A percentile compares a stretch with the other conserved stretches of the same genome.
phyloP scores from a whole-genome alignment of 345 rosid genomes.

The Populus euphratica region DNA sequence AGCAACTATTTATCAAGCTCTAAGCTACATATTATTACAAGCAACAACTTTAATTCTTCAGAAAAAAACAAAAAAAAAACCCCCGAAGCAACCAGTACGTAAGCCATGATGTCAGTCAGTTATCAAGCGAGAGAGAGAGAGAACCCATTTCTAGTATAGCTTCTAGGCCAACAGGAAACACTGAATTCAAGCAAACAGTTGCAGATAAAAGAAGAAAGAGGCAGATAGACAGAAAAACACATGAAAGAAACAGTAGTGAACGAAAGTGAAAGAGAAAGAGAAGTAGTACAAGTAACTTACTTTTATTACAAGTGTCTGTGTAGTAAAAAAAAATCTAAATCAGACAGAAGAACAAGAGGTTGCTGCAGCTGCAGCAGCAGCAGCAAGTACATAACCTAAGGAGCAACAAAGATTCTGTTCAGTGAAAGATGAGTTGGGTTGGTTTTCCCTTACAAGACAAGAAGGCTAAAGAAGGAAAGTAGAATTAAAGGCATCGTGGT shows the following conservation, averaged over 20 bases:
- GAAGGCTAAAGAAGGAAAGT: constrained; percentile 4
- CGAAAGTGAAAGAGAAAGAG: constrained; percentile 2
- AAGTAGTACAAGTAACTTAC: constrained; percentile 30
- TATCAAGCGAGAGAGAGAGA: constrained; percentile 12
- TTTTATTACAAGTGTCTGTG: constrained; percentile 23
- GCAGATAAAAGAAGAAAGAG: constrained; percentile 4
- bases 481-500: background rate
- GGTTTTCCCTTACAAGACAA: constrained; percentile 13
- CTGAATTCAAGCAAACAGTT: background rate
- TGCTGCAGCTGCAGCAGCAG: background rate
- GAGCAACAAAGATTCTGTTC: constrained; percentile 12
- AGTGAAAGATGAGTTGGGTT: constrained; percentile 17
- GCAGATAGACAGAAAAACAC: background rate
- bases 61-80: constrained; percentile 1
- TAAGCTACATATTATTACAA: background rate
- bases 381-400: background rate
- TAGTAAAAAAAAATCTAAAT: constrained; percentile 24
- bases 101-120: constrained; percentile 2
- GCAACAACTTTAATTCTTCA: background rate
- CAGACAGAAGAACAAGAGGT: constrained; percentile 3
- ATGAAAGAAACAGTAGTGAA: constrained; percentile 11
- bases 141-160: constrained; percentile 26
- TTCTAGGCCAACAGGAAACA: constrained; percentile 13
- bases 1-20: background rate
- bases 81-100: background rate